A percentile compares a stretch with the other conserved stretches of the same genome.
phyloP scores from a whole-genome alignment of 805 yeast genomes.

The Candida yuanshanica region DNA sequence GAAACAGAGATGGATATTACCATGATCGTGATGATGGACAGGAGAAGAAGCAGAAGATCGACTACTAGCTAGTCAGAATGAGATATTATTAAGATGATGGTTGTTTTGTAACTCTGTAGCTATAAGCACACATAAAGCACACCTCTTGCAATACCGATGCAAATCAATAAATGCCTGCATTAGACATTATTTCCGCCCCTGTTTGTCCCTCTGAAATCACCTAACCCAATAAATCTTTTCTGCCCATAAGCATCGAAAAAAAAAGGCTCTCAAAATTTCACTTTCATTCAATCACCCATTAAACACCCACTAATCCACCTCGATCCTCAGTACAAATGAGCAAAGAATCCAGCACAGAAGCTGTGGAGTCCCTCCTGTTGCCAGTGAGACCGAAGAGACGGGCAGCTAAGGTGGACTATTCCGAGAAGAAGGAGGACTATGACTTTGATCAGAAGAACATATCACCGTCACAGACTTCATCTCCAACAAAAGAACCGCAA shows the following conservation, averaged over 20 bases:
- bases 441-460: slow-evolving; percentile 6
- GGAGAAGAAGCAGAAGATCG: background rate
- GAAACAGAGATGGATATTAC: background rate
- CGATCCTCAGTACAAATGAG: background rate
- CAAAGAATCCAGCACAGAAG: background rate
- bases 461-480: background rate
- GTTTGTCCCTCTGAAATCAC: too few species aligned
- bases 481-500: background rate
- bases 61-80: background rate
- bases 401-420: slow-evolving; percentile 22
- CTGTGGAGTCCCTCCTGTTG: slow-evolving; percentile 1
- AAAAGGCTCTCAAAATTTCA: too few species aligned
- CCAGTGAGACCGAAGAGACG: slow-evolving; percentile 14
- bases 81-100: background rate
- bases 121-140: too few species aligned
- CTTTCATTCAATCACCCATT: background rate
- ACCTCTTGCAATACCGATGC: too few species aligned
- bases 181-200: too few species aligned
- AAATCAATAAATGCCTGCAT: too few species aligned
- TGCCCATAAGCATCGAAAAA: background rate
- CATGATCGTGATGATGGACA: background rate
- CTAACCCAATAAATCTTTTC: too few species aligned
- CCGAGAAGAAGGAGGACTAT: slow-evolving; percentile 17
- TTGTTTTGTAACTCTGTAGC: too few species aligned
- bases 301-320: background rate